These are phyloP conservation scores for Coemansia reversa DNA, from an alignment of 192 early-diverging fungal genomes.

Conservation along the genomic window DNA sequence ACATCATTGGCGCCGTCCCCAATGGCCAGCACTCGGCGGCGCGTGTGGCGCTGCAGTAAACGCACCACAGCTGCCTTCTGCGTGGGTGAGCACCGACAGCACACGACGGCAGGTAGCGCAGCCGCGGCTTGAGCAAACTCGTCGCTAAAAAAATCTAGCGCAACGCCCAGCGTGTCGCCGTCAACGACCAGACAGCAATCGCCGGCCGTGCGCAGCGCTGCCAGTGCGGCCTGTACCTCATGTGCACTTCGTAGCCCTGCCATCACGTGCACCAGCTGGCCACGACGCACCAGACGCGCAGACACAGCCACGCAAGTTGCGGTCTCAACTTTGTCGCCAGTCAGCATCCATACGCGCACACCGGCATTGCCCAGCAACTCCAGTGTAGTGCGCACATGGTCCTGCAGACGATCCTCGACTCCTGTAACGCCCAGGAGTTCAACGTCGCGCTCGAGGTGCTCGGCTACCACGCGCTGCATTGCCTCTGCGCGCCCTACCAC, in stretches of 20 bases:
- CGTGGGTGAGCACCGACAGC: slow-evolving; percentile 94
- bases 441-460: slow-evolving; percentile 77
- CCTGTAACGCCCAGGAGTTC: slow-evolving; percentile 91
- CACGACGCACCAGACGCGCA: slow-evolving; percentile 82
- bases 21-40: slow-evolving; percentile 80
- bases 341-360: slow-evolving; percentile 95
- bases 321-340: slow-evolving; percentile 97
- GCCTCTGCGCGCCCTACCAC: slow-evolving; percentile 68
- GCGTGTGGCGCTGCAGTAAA: slow-evolving; percentile 72
- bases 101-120: slow-evolving; percentile 81
- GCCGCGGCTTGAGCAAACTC: slow-evolving; percentile 81
- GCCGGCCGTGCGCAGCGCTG: slow-evolving; percentile 63
- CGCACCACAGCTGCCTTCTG: slow-evolving; percentile 92
- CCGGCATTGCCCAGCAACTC: slow-evolving; percentile 90
- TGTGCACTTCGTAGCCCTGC: slow-evolving; percentile 59
- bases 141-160: slow-evolving; percentile 67
- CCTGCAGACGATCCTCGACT: slow-evolving; percentile 95
- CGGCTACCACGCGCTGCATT: slow-evolving; percentile 65
- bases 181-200: slow-evolving; percentile 89
- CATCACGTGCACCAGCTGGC: slow-evolving; percentile 82
- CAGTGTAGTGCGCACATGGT: slow-evolving; percentile 84
- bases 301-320: slow-evolving; percentile 94
- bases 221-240: slow-evolving; percentile 64
- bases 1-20: slow-evolving; percentile 99
- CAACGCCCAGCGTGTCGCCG: slow-evolving; percentile 83